Evolutionary conservation across 306 rosid genomes (phyloP), one percentile per base, ranked within the genome.

Genomic region (Albizia julibrissin): DNA sequence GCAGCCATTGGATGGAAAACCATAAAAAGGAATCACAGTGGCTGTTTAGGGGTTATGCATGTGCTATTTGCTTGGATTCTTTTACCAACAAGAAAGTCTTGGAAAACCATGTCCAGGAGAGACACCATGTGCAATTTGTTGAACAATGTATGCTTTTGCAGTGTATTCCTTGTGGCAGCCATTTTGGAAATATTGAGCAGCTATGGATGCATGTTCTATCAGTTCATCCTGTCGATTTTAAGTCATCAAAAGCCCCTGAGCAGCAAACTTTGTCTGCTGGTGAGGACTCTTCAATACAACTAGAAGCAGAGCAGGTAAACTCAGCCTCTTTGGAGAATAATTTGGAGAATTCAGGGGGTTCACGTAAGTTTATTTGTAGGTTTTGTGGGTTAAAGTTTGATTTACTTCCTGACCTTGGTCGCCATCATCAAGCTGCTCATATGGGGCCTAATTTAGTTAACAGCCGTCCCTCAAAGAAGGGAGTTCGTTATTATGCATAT

Each of bases 11-110:
- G 97, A 96, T 92, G 98, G 97, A 91, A 59, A 82, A 83, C 88
- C 99, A 96, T 89, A 92, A 93, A 85, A 95, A 92, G 91, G 99
- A 96, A 91, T 97, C 99, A 31, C 99, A 96, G 79, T 93, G 98
- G 99, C 89, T 96, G 69, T 96, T 93, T 85, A 88, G 99, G 89
- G 98, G 99, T 58, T 86, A 92, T 85, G 97, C 98, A 19, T 96
- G 99, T 90, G 97, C 98, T 31, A 92, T 96, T 85, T 96, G 99
- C 86, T 84, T 96, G 46, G 99, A 96, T 87, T 93, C 98, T 76
- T 96, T 93, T 84, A 96, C 99, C 29, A 96, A 93, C 62, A 93
- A 85, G 86, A 93, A 96, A 79, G 84, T 93, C 16, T 71, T 96
- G 82, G 99, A 96, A 85, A 87, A 91, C n/a, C 99, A 96, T 80